Evolutionary conservation across 2,329 filamentous ascomycete species (phyloP).

Genomic region (Phialophora verrucosa): DNA sequence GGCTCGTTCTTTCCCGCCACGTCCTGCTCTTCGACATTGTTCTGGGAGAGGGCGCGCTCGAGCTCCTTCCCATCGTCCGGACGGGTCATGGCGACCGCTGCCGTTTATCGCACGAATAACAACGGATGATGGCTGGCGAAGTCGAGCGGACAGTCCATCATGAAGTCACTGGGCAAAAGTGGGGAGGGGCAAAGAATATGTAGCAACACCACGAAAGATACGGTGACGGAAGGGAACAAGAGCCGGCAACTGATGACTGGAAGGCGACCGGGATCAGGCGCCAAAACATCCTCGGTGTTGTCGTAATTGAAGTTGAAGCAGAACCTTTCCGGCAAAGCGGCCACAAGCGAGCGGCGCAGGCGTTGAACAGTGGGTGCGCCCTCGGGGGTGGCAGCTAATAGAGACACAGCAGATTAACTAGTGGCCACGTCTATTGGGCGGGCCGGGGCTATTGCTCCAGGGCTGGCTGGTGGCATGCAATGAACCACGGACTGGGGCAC

Average conservation of each 20-base stretch:
- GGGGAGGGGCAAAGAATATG: constrained; percentile 28
- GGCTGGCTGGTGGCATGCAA: background rate
- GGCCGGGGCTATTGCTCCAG: constrained; percentile 7
- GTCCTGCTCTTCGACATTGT: constrained; percentile 41
- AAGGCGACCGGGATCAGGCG: constrained; percentile 25
- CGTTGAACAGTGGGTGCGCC: constrained; percentile 4
- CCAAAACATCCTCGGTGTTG: constrained; percentile 28
- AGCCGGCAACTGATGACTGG: constrained; percentile 22
- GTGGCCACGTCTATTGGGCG: constrained; percentile 4
- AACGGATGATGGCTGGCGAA: background rate
- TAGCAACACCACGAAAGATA: constrained; percentile 14
- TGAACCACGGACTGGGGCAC: constrained; percentile 10
- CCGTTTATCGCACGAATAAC: constrained; percentile 13
- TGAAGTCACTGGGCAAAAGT: constrained; percentile 11
- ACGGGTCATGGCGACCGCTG: constrained; percentile 21
- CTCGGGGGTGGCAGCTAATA: constrained; percentile 1
- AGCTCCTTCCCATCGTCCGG: constrained; percentile 37
- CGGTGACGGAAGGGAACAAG: constrained; percentile 25
- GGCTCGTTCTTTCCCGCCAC: constrained; percentile 35
- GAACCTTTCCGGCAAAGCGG: constrained; percentile 27
- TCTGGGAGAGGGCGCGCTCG: constrained; percentile 33
- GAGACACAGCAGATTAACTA: background rate
- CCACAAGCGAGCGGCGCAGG: constrained; percentile 15
- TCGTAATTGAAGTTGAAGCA: constrained; percentile 26
- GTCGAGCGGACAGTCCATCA: constrained; percentile 22